Base-by-base conservation (phyloP, 495 filamentous ascomycete species). In the Neurospora africana region DNA sequence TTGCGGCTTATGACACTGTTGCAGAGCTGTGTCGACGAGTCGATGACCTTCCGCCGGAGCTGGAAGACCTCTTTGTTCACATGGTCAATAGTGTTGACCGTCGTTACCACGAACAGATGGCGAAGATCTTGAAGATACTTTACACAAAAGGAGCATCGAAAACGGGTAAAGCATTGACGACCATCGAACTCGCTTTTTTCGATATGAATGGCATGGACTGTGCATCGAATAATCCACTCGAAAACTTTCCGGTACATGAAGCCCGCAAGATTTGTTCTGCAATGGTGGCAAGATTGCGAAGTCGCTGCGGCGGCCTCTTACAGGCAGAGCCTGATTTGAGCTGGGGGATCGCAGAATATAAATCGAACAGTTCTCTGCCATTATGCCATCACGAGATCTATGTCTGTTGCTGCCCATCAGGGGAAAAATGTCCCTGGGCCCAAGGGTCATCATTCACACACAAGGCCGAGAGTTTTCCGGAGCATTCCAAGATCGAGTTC, bases 21-120 rank as follows among this genome's bases (percentile, higher is more conserved):
- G 15, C 5, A 7, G 78, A 80, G 33, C 69, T 80, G 2, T 58
- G 38, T 1, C 68, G 35, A 8, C 74, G 78, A 1, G 43, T 80
- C 0, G 70, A 77, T 23, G 75, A 78, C 21, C 70, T 80, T 0
- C 78, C 78, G 0, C 70, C 75, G 0, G 78, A 80, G 38, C 71
- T 80, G 2, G 76, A 78, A 41, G 68, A 74, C 23, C 68, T 80
- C 17, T 80, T 79, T 69, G 21, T 58, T 15, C 78, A 78, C 40
- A 80, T 80, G 74, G 65, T 79, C 1, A 27, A 15, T 4, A 73
- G 67, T 27, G 53, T 78, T 0, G 37, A 71, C 1, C 39, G 21
- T 27, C 75, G 71, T 0, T 38, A 78, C 33, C 39, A 47, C 0
- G 40, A 69, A n/a, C 43, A 75, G 37, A 47, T n/a, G 21, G 69